Percentiles rank a stretch among this genome's conserved stretches.
Evolutionary conservation across 2,329 filamentous ascomycete genomes (phyloP).

Genomic region (Aspergillus glaucus): DNA sequence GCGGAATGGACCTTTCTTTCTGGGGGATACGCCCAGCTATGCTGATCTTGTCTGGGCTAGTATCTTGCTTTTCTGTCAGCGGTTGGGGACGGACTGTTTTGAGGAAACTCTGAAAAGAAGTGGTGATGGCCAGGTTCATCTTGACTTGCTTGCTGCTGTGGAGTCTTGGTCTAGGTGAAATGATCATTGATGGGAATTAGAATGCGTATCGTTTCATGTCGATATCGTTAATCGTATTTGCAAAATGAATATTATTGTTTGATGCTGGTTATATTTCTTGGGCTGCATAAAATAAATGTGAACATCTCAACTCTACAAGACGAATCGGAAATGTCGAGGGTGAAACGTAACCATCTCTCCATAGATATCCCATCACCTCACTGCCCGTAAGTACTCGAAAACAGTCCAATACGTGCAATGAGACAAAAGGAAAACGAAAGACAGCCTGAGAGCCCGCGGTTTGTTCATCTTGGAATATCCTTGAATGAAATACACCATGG

Average conservation of each 20-base stretch:
- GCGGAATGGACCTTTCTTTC: conserved; percentile 52
- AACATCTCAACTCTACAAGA: too few relatives aligned
- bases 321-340: conserved; percentile 23
- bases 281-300: too few relatives aligned
- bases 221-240: too few relatives aligned
- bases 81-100: conserved; percentile 35
- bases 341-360: conserved; percentile 34
- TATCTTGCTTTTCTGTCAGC: conserved; percentile 41
- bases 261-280: too few relatives aligned
- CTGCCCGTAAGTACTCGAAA: conserved; percentile 17
- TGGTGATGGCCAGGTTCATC: conserved; percentile 12
- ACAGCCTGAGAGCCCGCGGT: conserved; percentile 33
- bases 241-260: too few relatives aligned
- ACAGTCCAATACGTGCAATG: conserved; percentile 16
- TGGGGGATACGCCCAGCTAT: conserved; percentile 51
- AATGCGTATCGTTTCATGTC: neutral
- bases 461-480: conserved; percentile 24
- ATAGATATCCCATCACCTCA: conserved; percentile 9
- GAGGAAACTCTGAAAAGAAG: conserved; percentile 28
- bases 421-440: conserved; percentile 11
- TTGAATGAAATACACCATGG: conserved; percentile 14
- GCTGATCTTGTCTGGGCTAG: conserved; percentile 54
- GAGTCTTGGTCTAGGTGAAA: neutral
- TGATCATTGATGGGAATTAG: neutral
- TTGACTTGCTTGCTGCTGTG: conserved; percentile 9